phyloP scores from a whole-genome alignment of 768 basidiomycete genomes.

The Termitomyces bulborhizus region DNA sequence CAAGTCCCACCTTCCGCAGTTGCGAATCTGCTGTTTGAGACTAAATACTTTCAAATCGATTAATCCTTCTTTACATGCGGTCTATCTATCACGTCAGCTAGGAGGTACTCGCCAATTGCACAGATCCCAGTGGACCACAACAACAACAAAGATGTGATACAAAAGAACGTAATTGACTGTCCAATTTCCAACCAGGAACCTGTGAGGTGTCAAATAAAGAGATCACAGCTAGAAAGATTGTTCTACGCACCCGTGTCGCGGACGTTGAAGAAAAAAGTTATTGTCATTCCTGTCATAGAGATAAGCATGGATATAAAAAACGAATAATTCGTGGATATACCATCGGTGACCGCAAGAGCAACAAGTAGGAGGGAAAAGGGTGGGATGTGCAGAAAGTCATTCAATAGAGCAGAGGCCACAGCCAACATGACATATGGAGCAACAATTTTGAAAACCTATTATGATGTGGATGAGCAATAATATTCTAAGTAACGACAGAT shows the following conservation, averaged over 20 bases:
- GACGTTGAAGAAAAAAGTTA: slow-evolving; percentile 80
- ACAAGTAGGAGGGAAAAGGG: slow-evolving; percentile 79
- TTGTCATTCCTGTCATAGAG: slow-evolving; percentile 60
- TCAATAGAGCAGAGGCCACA: slow-evolving; percentile 61
- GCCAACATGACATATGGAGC: slow-evolving; percentile 77
- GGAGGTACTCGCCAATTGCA: slow-evolving; percentile 63
- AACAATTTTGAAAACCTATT: slow-evolving; percentile 75
- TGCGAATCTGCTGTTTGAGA: not conserved
- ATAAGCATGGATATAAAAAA: slow-evolving; percentile 6
- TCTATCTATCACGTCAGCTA: slow-evolving; percentile 36
- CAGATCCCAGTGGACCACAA: slow-evolving; percentile 79
- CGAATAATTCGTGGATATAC: slow-evolving; percentile 23
- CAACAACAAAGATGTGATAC: slow-evolving; percentile 72
- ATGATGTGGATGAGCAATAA: not conserved
- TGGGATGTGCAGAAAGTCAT: slow-evolving; percentile 59
- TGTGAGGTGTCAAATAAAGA: slow-evolving; percentile 15
- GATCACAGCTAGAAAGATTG: not conserved
- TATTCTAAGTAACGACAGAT: not conserved
- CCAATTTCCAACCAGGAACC: slow-evolving; percentile 91
- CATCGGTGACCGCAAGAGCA: slow-evolving; percentile 68
- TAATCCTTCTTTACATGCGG: not conserved
- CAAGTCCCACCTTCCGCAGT: not conserved
- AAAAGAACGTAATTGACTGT: slow-evolving; percentile 84
- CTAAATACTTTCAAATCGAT: not conserved
- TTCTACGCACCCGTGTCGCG: slow-evolving; percentile 58